phyloP scores from a whole-genome alignment of 129 eudicot species.

The Logfia minima region DNA sequence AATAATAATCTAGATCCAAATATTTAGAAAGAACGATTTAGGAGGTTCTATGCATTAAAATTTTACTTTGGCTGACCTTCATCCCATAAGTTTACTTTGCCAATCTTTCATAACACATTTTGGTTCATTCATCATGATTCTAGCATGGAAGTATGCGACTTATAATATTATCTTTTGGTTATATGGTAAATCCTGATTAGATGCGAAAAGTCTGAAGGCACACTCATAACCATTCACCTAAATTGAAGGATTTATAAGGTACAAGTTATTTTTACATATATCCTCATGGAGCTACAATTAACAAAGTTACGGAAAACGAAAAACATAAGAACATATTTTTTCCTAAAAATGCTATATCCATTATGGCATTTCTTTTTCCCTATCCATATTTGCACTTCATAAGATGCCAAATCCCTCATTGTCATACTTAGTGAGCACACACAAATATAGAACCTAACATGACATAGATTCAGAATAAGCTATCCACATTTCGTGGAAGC shows the following conservation, averaged over 20 bases:
- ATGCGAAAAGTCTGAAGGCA: not conserved
- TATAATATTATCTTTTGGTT: not conserved
- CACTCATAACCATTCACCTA: not conserved
- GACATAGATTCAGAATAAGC: not conserved
- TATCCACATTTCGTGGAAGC: slow-evolving; percentile 8
- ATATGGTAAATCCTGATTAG: not conserved
- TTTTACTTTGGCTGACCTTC: no score
- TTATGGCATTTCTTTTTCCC: not conserved
- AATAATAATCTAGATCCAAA: not conserved
- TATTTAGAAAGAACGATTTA: not conserved
- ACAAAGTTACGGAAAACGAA: slow-evolving; percentile 4
- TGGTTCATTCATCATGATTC: not conserved
- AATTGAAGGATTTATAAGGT: no score
- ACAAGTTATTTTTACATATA: not conserved
- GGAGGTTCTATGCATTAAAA: slow-evolving; percentile 7
- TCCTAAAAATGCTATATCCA: not conserved
- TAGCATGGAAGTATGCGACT: not conserved
- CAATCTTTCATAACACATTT: not conserved
- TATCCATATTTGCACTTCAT: not conserved
- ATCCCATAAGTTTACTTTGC: no score
- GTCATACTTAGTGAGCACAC: not conserved
- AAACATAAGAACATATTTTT: not conserved
- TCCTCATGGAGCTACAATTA: not conserved
- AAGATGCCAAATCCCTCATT: not conserved
- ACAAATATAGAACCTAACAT: not conserved